Evolutionary conservation across 2,329 filamentous ascomycete species (phyloP), one percentile per base, ranked within the genome.

Genomic region (Colletotrichum sidae): DNA sequence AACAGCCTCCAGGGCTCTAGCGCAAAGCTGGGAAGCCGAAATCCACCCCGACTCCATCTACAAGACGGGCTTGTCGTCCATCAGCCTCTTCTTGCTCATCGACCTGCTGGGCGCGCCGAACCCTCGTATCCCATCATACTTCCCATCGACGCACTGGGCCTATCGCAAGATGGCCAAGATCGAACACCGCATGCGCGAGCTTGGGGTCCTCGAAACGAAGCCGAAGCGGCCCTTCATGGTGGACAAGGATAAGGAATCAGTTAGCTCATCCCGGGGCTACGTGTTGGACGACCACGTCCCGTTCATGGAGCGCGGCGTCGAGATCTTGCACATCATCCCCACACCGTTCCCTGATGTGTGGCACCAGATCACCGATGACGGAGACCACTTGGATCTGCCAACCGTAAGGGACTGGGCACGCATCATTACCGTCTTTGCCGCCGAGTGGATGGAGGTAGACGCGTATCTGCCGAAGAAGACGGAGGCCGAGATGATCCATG

Each of bases 281-380:
- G 87, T 97, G 9, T 84, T 89, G 68, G 96, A 99, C 74, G 96
- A 99, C 73, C 96, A 99, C 75, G 77, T 97, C 6, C 96, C 96
- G 1, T 99, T 99, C 72, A 88, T 98, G 84, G 81, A 81, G 41
- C 87, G 93, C 41, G 96, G 96, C 1, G 95, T 98, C 0, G 90
- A 96, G 35, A 85, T 98, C 13, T 77, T 99, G 63, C 96, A 99
- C 78, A 78, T 99, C 34, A 98, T 99, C 62, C 93, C 95, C 0
- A 84, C 83, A 4, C 90, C 90, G 0, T 98, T 98, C 74, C 94
- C 94, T 0, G 50, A 70, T 0, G 91, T 96, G 2, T 99, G 96
- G 96, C 96, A 99, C 79, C 90, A 84, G 1, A 88, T 94, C 72
- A 81, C 89, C 0, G 96, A 99, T 74, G 90, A 97, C 71, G 95